Evolutionary conservation across 768 basidiomycete genomes (phyloP).

Genomic region (Rhizopogon salebrosus): DNA sequence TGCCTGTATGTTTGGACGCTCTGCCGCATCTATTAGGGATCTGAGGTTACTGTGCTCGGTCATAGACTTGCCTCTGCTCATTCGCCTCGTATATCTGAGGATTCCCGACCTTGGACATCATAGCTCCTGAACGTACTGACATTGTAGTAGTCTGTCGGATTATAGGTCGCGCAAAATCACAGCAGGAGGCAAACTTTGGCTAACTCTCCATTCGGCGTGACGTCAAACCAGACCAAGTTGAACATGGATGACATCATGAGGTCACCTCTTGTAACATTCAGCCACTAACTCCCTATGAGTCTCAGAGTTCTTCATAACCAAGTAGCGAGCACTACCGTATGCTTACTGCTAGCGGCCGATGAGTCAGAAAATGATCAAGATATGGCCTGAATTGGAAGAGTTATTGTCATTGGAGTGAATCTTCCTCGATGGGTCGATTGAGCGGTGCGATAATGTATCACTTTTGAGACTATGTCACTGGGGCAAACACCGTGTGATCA

Average conservation of each 20-base stretch:
- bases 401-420: too few relatives aligned
- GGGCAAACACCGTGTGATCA: too few relatives aligned
- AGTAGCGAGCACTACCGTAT: too few relatives aligned
- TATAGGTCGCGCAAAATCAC: neutral
- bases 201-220: neutral
- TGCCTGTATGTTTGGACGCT: conserved; percentile 17
- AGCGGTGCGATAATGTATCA: too few relatives aligned
- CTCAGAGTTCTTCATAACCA: too few relatives aligned
- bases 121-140: conserved; percentile 26
- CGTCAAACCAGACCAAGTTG: neutral
- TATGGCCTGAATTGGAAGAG: too few relatives aligned
- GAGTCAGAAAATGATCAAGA: too few relatives aligned
- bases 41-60: neutral
- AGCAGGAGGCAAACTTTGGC: neutral
- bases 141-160: neutral
- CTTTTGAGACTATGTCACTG: too few relatives aligned
- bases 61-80: conserved; percentile 40
- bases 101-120: conserved; percentile 50
- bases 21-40: conserved; percentile 9
- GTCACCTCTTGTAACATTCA: neutral
- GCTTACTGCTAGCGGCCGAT: too few relatives aligned
- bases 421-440: too few relatives aligned
- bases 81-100: conserved; percentile 41
- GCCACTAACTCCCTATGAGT: too few relatives aligned
- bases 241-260: neutral